phyloP scores from a whole-genome alignment of 495 filamentous ascomycete species.

The Penicillium robsamsonii region DNA sequence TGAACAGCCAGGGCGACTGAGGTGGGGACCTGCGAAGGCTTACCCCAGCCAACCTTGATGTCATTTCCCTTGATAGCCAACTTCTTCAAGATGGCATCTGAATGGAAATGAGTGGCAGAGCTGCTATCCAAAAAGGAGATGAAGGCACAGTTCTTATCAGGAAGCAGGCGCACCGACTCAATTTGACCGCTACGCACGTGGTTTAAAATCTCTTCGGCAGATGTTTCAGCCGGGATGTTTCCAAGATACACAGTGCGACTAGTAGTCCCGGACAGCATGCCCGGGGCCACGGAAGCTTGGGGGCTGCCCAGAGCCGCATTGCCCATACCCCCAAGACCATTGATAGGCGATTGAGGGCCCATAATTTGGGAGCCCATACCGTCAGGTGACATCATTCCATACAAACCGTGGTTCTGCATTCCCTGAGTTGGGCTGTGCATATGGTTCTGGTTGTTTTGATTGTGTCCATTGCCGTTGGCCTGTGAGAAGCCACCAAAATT shows the following conservation, averaged over 20 bases:
- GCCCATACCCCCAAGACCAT: slow-evolving; percentile 61
- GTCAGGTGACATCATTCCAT: slow-evolving; percentile 74
- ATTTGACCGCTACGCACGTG: slow-evolving; percentile 98
- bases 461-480: slow-evolving; percentile 58
- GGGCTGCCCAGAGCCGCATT: slow-evolving; percentile 58
- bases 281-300: slow-evolving; percentile 70
- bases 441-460: slow-evolving; percentile 55
- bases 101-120: slow-evolving; percentile 98
- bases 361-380: slow-evolving; percentile 70
- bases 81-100: slow-evolving; percentile 98
- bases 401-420: slow-evolving; percentile 66
- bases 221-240: slow-evolving; percentile 97
- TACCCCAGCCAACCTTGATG: slow-evolving; percentile 99
- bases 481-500: slow-evolving; percentile 76
- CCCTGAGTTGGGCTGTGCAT: slow-evolving; percentile 60
- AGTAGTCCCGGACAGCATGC: slow-evolving; percentile 83
- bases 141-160: slow-evolving; percentile 99
- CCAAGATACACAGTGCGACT: slow-evolving; percentile 96
- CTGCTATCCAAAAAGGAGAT: slow-evolving; percentile 97
- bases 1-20: slow-evolving; percentile 95
- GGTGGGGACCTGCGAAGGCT: slow-evolving; percentile 95
- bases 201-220: slow-evolving; percentile 94
- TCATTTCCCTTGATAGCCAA: slow-evolving; percentile 96
- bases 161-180: slow-evolving; percentile 91
- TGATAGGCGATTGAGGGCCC: slow-evolving; percentile 84